Evolutionary conservation across 805 yeast genomes (phyloP).

Genomic region (Kodamaea neixiangensis): DNA sequence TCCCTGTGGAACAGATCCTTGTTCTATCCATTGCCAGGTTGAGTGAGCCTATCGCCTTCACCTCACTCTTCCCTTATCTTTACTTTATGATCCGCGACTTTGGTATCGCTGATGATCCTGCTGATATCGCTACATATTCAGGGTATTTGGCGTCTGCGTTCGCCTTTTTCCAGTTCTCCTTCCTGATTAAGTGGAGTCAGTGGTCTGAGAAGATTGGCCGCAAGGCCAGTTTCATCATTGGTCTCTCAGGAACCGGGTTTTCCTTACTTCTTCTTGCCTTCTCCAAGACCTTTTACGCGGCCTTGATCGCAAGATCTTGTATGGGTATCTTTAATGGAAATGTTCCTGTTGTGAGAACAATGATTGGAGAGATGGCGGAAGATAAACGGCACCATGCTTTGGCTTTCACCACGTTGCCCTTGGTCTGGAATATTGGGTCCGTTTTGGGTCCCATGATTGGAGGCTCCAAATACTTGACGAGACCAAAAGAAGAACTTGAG

Average conservation of each 20-base stretch:
- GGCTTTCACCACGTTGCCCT: constrained; percentile 33
- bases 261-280: constrained; percentile 34
- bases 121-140: constrained; percentile 22
- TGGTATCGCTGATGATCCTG: constrained; percentile 19
- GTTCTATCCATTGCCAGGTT: constrained; percentile 21
- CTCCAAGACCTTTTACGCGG: constrained; percentile 28
- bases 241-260: constrained; percentile 27
- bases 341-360: constrained; percentile 32
- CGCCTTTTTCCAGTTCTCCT: constrained; percentile 25
- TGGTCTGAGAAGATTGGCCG: constrained; percentile 32
- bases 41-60: constrained; percentile 17
- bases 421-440: constrained; percentile 34
- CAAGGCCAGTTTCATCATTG: constrained; percentile 27
- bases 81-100: constrained; percentile 26
- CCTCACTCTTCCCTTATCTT: constrained; percentile 16
- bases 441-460: constrained; percentile 37
- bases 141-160: constrained; percentile 25
- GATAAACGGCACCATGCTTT: constrained; percentile 33
- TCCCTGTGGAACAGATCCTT: constrained; percentile 24
- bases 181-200: constrained; percentile 33
- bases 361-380: constrained; percentile 33
- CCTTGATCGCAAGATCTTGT: constrained; percentile 28
- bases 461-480: constrained; percentile 29
- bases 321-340: constrained; percentile 35
- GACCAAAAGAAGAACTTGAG: constrained; percentile 18